phyloP scores from a whole-genome alignment of 306 rosid genomes.

The barrel medic (Medicago truncatula) region DNA sequence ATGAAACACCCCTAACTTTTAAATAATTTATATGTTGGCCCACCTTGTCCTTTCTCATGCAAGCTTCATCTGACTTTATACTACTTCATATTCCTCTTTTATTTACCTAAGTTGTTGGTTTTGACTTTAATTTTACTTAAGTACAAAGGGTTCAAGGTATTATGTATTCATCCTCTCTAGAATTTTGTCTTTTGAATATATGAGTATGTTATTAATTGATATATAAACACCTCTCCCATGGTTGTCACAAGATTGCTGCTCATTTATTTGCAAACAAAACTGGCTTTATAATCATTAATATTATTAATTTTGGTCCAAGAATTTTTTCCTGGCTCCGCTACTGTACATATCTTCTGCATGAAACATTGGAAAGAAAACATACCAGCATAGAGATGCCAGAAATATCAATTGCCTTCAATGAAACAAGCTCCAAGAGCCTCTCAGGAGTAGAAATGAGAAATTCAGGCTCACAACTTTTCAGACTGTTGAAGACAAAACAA shows the following conservation, averaged over 20 bases:
- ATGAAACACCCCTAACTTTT: too few relatives aligned
- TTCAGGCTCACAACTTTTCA: slow-evolving; percentile 92
- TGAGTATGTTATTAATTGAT: too few relatives aligned
- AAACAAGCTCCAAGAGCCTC: slow-evolving; percentile 90
- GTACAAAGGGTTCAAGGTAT: slow-evolving; percentile 64
- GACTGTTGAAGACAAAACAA: slow-evolving; percentile 54
- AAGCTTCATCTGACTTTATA: too few relatives aligned
- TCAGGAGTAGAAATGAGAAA: slow-evolving; percentile 91
- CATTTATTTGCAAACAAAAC: too few relatives aligned
- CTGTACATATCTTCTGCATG: too few relatives aligned
- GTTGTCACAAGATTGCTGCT: too few relatives aligned
- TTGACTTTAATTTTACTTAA: slow-evolving; percentile 43
- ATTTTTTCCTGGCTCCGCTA: too few relatives aligned
- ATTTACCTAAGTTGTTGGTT: slow-evolving; percentile 31
- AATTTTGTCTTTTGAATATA: slow-evolving; percentile 11
- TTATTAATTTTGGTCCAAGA: too few relatives aligned
- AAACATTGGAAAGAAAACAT: slow-evolving; percentile 42
- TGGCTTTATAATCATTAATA: too few relatives aligned
- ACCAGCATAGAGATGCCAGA: slow-evolving; percentile 88
- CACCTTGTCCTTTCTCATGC: too few relatives aligned
- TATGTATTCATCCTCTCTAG: slow-evolving; percentile 10
- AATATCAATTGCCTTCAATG: slow-evolving; percentile 82
- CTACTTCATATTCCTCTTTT: neutral
- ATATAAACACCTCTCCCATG: too few relatives aligned
- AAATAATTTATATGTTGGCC: too few relatives aligned